Base-by-base conservation (phyloP, 441 rosid species). In the Euphorbia schlechtendalii region DNA sequence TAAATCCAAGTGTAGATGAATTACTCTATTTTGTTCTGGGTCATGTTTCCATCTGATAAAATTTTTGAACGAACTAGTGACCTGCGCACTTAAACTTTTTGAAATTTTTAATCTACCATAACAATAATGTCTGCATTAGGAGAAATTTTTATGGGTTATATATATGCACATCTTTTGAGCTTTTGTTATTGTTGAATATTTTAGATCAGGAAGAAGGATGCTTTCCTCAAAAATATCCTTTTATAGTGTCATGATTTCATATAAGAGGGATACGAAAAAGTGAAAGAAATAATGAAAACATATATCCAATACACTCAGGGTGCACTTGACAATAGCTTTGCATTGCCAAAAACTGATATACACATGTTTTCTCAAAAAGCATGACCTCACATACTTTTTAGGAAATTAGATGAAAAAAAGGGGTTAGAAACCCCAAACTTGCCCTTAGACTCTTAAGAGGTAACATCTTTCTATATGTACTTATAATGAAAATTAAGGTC, bases 121-220 rank as follows among this genome's bases (percentile, higher is more conserved):
- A 56, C 20, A 18, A 27, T 43, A 15, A 49, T 25, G 21, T 45
- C 30, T 46, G 48, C 24, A 7, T 21, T 7, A 32, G 60, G n/a
- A 30, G 12, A 48, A 32, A 13, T 12, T 11, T 21, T 58, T 58
- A 15, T 36, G 5, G 49, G 28, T 22, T 13, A 22, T 15, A 22
- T 64, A 8, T 41, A 41, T 21, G 64, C 64, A 12, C 8, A 60
- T 21, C 20, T 21, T 60, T 40, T 22, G 64, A 48, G 38, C 54
- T 45, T 43, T 24, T 61, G 32, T n/a, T 61, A 24, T 43, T 5
- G 28, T 61, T 43, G 8, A 45, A 25, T 11, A 40, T 55, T 55
- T 3, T 55, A 30, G 15, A 54, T 54, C 15, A 24, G 58, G 58
- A 24, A 11, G 15, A 30, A 54, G n/a, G n/a, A 24, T 54, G 30